Evolutionary conservation across 83 land plant species (phyloP).

Genomic region (Diphasiastrum complanatum): DNA sequence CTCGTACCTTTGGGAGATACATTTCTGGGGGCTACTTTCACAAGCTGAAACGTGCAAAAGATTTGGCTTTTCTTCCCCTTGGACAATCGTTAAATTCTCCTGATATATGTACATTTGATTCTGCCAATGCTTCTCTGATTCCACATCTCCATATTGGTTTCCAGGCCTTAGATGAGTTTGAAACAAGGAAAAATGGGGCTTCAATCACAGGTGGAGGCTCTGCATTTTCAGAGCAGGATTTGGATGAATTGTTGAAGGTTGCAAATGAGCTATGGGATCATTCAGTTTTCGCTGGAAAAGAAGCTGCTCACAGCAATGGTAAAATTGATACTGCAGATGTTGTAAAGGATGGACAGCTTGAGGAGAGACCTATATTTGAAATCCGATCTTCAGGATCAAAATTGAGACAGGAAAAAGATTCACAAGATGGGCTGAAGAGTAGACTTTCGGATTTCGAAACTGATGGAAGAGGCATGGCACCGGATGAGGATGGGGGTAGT

Average conservation of each 20-base stretch:
- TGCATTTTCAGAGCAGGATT: constrained; percentile 23
- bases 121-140: constrained; percentile 22
- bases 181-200: constrained; percentile 22
- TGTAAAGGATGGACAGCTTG: constrained; percentile 10
- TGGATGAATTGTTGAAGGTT: constrained; percentile 27
- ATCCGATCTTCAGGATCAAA: background rate
- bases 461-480: background rate
- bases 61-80: constrained; percentile 31
- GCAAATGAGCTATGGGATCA: constrained; percentile 31
- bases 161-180: constrained; percentile 44
- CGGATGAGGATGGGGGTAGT: background rate
- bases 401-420: no score
- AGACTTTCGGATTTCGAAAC: background rate
- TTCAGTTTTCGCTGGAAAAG: background rate
- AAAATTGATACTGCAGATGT: constrained; percentile 2
- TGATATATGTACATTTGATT: constrained; percentile 30
- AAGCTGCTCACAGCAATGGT: background rate
- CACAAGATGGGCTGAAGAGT: background rate
- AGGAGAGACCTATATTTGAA: constrained; percentile 17
- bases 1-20: constrained; percentile 32
- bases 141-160: constrained; percentile 41
- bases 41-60: constrained; percentile 28
- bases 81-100: constrained; percentile 31
- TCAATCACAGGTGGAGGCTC: background rate
- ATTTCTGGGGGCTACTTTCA: constrained; percentile 38